Percentiles rank a stretch among this genome's conserved stretches.
Conservation (phyloP, 768 basidiomycete species). For the Harrya chromipes region DNA sequence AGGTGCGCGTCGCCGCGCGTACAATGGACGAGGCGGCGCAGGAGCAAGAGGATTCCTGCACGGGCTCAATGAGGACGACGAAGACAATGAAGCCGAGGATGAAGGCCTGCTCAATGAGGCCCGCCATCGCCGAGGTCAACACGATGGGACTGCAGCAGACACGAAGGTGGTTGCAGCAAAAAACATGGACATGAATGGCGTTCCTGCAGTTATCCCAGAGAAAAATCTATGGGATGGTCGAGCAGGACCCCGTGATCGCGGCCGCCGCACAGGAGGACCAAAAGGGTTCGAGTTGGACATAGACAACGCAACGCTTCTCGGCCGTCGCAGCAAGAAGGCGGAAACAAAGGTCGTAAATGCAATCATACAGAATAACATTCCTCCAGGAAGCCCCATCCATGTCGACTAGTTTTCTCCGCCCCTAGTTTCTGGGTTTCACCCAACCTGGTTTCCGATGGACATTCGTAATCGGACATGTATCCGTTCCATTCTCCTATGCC, state of each 20-base stretch:
- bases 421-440: not conserved
- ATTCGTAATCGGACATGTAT: not conserved
- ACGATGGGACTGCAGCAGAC: constrained; percentile 2
- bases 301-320: constrained; percentile 82
- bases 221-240: constrained; percentile 52
- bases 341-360: constrained; percentile 33
- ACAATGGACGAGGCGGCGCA: constrained; percentile 74
- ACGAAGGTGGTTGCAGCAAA: constrained; percentile 14
- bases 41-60: constrained; percentile 75
- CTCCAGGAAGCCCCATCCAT: constrained; percentile 34
- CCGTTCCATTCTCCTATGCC: not conserved
- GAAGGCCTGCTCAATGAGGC: constrained; percentile 50
- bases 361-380: constrained; percentile 24
- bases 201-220: constrained; percentile 15
- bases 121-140: constrained; percentile 37
- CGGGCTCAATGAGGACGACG: constrained; percentile 93
- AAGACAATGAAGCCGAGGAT: constrained; percentile 54
- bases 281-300: constrained; percentile 81
- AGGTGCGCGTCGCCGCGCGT: constrained; percentile 80
- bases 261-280: constrained; percentile 29
- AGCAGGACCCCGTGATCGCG: constrained; percentile 67
- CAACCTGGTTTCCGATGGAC: not conserved
- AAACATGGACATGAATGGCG: constrained; percentile 1
- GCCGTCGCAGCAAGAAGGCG: constrained; percentile 54
- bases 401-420: constrained; percentile 12